Conservation (phyloP, 805 yeast species). For the Kodamaea hsintzibuensis region DNA sequence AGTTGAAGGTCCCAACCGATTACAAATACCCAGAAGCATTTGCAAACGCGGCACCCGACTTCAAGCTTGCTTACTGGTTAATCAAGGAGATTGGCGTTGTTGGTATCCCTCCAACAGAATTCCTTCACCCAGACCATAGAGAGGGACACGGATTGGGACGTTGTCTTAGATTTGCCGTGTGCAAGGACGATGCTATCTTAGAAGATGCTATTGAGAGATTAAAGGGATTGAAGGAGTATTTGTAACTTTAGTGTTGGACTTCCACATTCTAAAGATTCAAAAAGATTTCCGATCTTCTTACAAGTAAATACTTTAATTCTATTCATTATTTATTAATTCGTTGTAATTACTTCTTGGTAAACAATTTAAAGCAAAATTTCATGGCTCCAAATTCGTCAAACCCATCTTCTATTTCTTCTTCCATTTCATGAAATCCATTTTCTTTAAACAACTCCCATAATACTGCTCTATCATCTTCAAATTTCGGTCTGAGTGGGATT, state of each 20-base stretch:
- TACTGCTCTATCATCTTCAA: constrained; percentile 59
- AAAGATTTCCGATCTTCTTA: not conserved
- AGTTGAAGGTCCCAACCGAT: constrained; percentile 74
- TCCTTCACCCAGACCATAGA: constrained; percentile 64
- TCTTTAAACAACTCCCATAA: constrained; percentile 57
- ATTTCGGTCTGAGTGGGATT: constrained; percentile 71
- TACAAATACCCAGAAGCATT: constrained; percentile 74
- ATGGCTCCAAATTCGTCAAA: constrained; percentile 84
- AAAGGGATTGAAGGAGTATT: constrained; percentile 64
- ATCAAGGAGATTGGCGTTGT: constrained; percentile 92
- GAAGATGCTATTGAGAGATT: constrained; percentile 81
- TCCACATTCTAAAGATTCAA: too few species aligned
- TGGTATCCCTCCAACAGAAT: constrained; percentile 97
- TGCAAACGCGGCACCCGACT: constrained; percentile 72
- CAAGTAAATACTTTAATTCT: not conserved
- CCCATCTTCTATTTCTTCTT: constrained; percentile 57
- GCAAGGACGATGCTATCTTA: constrained; percentile 83
- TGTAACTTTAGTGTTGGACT: too few species aligned
- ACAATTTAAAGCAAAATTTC: constrained; percentile 52
- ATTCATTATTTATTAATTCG: not conserved
- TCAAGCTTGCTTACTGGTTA: constrained; percentile 88
- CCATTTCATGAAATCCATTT: constrained; percentile 33
- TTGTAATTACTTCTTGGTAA: not conserved
- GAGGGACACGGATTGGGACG: constrained; percentile 73
- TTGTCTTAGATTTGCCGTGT: constrained; percentile 89